These are phyloP conservation scores for Oemleria cerasiformis DNA, from an alignment of 306 rosid genomes.

Conservation along the genomic window DNA sequence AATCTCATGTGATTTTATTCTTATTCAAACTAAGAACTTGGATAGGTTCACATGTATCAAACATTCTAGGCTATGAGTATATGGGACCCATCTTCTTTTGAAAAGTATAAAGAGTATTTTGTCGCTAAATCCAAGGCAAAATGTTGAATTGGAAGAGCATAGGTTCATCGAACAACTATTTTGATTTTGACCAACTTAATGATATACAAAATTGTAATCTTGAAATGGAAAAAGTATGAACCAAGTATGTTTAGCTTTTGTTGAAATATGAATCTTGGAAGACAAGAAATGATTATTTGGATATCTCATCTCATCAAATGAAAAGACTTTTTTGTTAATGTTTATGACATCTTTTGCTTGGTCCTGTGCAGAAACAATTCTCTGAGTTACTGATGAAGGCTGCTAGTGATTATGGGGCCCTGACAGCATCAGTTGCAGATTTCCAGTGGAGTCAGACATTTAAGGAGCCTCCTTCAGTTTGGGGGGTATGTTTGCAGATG, in stretches of 20 bases:
- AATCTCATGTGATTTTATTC: not conserved
- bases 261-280: not conserved
- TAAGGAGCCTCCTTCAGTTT: constrained; percentile 90
- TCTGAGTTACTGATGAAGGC: constrained; percentile 95
- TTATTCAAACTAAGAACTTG: not conserved
- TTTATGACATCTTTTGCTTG: constrained; percentile 29
- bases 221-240: not conserved
- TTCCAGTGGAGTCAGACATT: constrained; percentile 99
- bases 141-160: not conserved
- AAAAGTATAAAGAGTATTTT: not conserved
- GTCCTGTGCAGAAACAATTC: constrained; percentile 80
- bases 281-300: not conserved
- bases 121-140: not conserved
- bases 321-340: constrained; percentile 15
- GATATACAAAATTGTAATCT: not conserved
- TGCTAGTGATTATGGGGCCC: constrained; percentile 93
- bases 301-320: not conserved
- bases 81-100: not conserved
- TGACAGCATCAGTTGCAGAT: constrained; percentile 93
- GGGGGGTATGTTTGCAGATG: constrained; percentile 74
- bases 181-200: not conserved
- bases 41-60: not conserved
- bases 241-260: not conserved
- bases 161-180: not conserved
- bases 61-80: not conserved